A percentile compares a stretch with the other conserved stretches of the same genome.
phyloP scores from a whole-genome alignment of 441 rosid genomes.

The Monsonia emarginata region DNA sequence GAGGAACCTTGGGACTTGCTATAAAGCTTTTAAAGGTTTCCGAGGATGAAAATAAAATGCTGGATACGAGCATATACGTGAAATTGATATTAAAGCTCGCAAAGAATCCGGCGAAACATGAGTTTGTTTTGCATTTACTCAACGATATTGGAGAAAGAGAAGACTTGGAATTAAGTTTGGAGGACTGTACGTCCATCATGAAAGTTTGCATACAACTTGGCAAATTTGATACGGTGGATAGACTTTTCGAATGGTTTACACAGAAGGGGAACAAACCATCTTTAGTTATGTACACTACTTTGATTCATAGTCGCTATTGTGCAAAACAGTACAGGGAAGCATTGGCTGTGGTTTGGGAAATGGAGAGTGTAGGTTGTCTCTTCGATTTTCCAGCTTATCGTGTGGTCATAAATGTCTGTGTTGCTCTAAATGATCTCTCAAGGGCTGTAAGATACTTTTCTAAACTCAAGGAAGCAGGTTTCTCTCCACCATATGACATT shows the following conservation, averaged over 20 bases:
- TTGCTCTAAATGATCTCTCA: conserved; percentile 60
- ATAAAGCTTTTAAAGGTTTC: conserved; percentile 52
- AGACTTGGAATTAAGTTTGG: conserved; percentile 52
- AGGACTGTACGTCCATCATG: conserved; percentile 70
- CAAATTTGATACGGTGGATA: conserved; percentile 51
- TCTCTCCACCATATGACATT: conserved; percentile 62
- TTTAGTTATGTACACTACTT: conserved; percentile 74
- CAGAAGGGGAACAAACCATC: conserved; percentile 48
- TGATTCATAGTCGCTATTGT: conserved; percentile 58
- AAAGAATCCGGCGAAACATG: conserved; percentile 60
- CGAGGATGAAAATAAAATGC: conserved; percentile 37
- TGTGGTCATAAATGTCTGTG: conserved; percentile 61
- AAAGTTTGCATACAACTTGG: conserved; percentile 54
- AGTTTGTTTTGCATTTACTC: conserved; percentile 38
- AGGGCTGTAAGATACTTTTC: conserved; percentile 71
- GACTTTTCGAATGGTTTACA: conserved; percentile 54
- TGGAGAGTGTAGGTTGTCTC: conserved; percentile 65
- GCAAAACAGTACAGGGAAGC: conserved; percentile 64
- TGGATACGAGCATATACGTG: conserved; percentile 50
- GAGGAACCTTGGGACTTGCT: conserved; percentile 59
- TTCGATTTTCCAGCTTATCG: conserved; percentile 84
- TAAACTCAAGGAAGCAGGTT: conserved; percentile 73
- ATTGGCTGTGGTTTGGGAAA: conserved; percentile 70
- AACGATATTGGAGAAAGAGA: conserved; percentile 64
- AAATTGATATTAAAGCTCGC: conserved; percentile 62